phyloP scores from a whole-genome alignment of 1,284 basidiomycete species.

The Inonotus hispidus region DNA sequence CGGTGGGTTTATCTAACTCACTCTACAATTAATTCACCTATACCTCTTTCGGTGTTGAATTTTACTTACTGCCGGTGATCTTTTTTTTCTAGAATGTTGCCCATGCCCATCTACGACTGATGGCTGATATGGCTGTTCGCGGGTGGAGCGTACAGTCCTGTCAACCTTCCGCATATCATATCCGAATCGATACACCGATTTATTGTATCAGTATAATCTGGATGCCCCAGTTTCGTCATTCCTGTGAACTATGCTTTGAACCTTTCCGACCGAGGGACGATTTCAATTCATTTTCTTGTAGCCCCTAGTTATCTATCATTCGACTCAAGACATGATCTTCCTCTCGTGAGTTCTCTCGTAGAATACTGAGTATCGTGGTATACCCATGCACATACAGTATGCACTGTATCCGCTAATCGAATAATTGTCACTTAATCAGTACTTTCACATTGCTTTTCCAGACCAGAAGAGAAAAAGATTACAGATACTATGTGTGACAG shows the following conservation, averaged over 20 bases:
- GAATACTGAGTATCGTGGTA: too few species aligned
- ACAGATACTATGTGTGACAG: too few species aligned
- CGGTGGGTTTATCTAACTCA: conserved; percentile 44
- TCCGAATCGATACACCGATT: background rate
- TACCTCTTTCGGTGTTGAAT: conserved; percentile 4
- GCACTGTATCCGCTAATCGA: too few species aligned
- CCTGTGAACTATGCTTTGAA: background rate
- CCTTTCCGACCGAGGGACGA: background rate
- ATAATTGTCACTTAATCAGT: too few species aligned
- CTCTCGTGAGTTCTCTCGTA: too few species aligned
- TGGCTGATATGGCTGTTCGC: too few species aligned
- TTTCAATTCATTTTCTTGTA: background rate
- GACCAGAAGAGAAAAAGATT: too few species aligned
- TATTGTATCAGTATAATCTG: background rate
- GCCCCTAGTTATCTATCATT: background rate
- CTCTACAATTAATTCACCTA: too few species aligned
- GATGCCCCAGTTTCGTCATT: background rate
- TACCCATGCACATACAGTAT: too few species aligned
- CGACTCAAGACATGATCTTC: background rate
- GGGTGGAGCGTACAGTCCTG: too few species aligned
- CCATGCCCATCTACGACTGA: conserved; percentile 50
- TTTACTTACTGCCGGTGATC: background rate
- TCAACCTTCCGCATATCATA: too few species aligned
- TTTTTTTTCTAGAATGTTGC: conserved; percentile 36
- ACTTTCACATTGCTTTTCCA: too few species aligned